Conservation (phyloP, 2,329 filamentous ascomycete species). For the Chaetomium strumarium region DNA sequence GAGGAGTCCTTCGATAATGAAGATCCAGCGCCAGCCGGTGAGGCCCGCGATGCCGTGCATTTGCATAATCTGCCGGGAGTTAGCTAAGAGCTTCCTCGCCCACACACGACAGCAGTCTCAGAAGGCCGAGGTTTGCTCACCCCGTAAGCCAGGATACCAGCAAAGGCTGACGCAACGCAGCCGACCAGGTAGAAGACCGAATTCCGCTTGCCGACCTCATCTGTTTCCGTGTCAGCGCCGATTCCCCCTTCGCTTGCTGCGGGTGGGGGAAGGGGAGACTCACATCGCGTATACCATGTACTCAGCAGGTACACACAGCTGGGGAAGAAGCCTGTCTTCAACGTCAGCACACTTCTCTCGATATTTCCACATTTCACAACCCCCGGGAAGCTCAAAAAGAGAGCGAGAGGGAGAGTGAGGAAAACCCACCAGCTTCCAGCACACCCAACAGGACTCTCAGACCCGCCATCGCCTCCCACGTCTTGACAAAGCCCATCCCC, state of each 20-base stretch:
- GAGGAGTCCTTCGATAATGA: conserved; percentile 48
- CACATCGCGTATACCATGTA: conserved; percentile 65
- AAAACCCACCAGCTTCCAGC: conserved; percentile 49
- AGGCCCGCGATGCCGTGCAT: conserved; percentile 51
- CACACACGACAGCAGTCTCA: too few species aligned
- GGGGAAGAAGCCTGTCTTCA: conserved; percentile 55
- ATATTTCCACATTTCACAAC: background rate
- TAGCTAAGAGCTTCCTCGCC: too few species aligned
- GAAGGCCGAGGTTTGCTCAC: too few species aligned
- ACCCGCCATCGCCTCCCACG: conserved; percentile 46
- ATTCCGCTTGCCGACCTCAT: conserved; percentile 65
- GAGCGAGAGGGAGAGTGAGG: background rate
- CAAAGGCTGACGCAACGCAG: conserved; percentile 58
- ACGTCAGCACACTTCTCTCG: background rate
- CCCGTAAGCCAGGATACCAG: conserved; percentile 65
- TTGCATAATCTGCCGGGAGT: conserved; percentile 47
- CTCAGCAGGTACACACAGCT: conserved; percentile 66
- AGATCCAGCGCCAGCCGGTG: conserved; percentile 63
- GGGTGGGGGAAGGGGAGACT: conserved; percentile 24
- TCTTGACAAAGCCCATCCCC: conserved; percentile 56
- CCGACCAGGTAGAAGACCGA: conserved; percentile 65
- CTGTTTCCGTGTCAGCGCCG: conserved; percentile 29
- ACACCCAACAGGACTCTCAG: conserved; percentile 56
- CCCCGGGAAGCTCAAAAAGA: too few species aligned
- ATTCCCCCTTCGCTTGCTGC: too few species aligned